Base-by-base conservation (phyloP, 306 rosid species). In the Elaeagnus macrophylla region DNA sequence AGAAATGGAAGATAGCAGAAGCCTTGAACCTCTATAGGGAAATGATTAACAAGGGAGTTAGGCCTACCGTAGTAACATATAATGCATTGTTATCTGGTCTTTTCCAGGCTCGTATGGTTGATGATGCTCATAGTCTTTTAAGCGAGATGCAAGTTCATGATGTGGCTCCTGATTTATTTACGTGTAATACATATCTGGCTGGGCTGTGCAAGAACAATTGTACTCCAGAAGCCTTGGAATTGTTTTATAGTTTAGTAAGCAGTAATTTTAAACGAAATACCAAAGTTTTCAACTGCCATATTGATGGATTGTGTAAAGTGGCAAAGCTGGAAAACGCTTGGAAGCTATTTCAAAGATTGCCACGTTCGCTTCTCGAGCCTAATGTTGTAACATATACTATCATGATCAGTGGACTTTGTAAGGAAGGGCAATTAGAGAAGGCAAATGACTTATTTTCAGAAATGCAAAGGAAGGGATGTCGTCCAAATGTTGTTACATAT, bases 391-490 rank as follows among this genome's bases (percentile, higher is more conserved):
- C 83, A 11, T 81, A 71, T 60, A 19, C 65, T 48, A 65, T 67
- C 47, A 67, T 77, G 73, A 81, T 77, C 51, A 16, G 74, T 12
- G 73, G 79, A 52, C 64, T 73, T 19, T 82, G 81, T 71, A 64
- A 37, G 32, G 56, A 48, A 17, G 69, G 64, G 14, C 42, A 77
- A 15, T 41, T 83, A 9, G 72, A 72, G 51, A 57, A 61, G 46
- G 90, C 76, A 63, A 69, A 67, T 44, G 45, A 43, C 14, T 57
- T 80, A 69, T 59, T 80, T 67, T 44, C 44, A 7, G 66, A 70
- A 61, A 72, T 70, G 75, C 60, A 75, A 65, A 63, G 8, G 9
- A 62, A 59, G 42, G 77, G 81, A 40, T 77, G 81, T 69, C 47
- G 65, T 49, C 81, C 81, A 12, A 38, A 71, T 58, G 1, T 46